Evolutionary conservation across 1,139 yeast genomes (phyloP), one percentile per base, ranked within the genome.

Genomic region (Kodamaea anthophila): DNA sequence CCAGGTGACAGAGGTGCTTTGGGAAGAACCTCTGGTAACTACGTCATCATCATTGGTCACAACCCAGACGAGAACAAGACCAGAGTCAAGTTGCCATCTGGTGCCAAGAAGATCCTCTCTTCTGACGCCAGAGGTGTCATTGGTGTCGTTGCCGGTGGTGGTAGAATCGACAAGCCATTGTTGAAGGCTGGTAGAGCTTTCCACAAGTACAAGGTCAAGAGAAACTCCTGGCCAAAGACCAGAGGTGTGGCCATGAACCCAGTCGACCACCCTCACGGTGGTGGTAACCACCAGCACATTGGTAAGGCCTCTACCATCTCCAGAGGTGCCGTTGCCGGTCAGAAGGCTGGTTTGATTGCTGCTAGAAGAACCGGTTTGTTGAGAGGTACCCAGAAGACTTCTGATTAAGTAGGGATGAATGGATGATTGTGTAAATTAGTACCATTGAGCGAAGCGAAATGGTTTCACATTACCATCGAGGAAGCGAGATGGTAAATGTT

Each of bases 281-380:
- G 98, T 88, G 98, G 98, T 91, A 91, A 91, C 96, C 98, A 91
- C 76, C 98, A 91, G 80, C 98, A 91, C 72, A 91, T 91, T 80
- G 97, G 98, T 88, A 91, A 91, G 83, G 98, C 98, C 65, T 91
- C 98, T 60, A 91, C 98, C 64, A 91, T 91, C 62, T 82, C 96
- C 57, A 87, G 98, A 84, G 95, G 95, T 71, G 97, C 98, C 58
- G 98, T 91, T 68, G 76, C 98, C 60, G 98, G 98, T 87, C 98
- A 91, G 79, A 91, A 91, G 94, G 96, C 94, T 69, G 98, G 98
- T 91, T 88, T 91, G 67, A 93, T 93, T 68, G 98, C 99, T 62
- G 98, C 99, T 70, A 88, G 99, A 86, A 87, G 98, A 84, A 93
- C 98, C 62, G 97, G 99, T 91, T 85, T 93, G 73, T 83, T 93